These are phyloP conservation scores for Lithohypha guttulata DNA, from an alignment of 2,329 filamentous ascomycete species.

Conservation along the genomic window DNA sequence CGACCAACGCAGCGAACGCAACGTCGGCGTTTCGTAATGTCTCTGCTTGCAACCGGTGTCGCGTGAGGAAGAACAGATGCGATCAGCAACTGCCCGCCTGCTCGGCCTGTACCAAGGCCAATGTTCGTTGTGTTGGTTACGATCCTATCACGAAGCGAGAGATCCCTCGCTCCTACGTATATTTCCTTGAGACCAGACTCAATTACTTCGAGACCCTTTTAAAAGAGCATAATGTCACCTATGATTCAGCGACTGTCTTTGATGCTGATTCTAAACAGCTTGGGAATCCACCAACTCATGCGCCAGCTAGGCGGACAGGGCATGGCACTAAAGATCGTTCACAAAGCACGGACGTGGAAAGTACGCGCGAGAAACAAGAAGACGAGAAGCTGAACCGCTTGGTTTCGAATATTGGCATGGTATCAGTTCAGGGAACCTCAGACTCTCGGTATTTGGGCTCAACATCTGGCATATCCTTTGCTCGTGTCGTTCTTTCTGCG, in stretches of 20 bases:
- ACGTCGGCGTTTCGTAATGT: slow-evolving; percentile 64
- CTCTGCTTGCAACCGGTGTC: slow-evolving; percentile 86
- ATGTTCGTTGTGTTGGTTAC: slow-evolving; percentile 83
- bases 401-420: slow-evolving; percentile 61
- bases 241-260: slow-evolving; percentile 59
- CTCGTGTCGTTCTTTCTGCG: slow-evolving; percentile 83
- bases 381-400: slow-evolving; percentile 54
- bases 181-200: slow-evolving; percentile 81
- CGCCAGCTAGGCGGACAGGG: slow-evolving; percentile 15
- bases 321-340: slow-evolving; percentile 14
- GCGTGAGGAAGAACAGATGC: slow-evolving; percentile 85
- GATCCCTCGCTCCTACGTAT: slow-evolving; percentile 87
- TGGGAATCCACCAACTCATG: slow-evolving; percentile 9
- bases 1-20: slow-evolving; percentile 21
- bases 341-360: slow-evolving; percentile 4
- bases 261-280: slow-evolving; percentile 36
- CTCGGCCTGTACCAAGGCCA: slow-evolving; percentile 84
- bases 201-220: slow-evolving; percentile 72
- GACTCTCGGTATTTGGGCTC: slow-evolving; percentile 75
- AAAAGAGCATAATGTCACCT: slow-evolving; percentile 56
- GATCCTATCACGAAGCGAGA: slow-evolving; percentile 94
- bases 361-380: slow-evolving; percentile 37
- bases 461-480: slow-evolving; percentile 85
- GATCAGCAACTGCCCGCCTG: slow-evolving; percentile 88
- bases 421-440: slow-evolving; percentile 65